Conservation (phyloP, 768 basidiomycete genomes). For the Boletus barrowsii region DNA sequence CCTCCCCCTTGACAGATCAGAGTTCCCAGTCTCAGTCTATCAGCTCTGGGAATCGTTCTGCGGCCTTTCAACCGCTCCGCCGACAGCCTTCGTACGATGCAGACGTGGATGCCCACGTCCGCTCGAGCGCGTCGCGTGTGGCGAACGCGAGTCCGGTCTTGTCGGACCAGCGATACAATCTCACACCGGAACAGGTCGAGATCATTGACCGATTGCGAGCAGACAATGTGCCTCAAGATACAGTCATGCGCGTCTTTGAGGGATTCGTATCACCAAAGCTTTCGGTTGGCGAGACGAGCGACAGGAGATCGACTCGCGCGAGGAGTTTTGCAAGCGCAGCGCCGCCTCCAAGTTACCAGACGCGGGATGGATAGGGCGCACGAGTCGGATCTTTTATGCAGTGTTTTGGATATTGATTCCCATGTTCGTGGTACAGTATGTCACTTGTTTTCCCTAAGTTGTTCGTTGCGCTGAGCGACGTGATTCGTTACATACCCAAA, state of each 20-base stretch:
- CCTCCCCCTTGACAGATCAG: not conserved
- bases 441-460: too few relatives aligned
- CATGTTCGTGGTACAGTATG: too few relatives aligned
- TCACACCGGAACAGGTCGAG: conserved; percentile 15
- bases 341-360: conserved; percentile 23
- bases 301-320: not conserved
- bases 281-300: not conserved
- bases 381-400: not conserved
- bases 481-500: too few relatives aligned
- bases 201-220: conserved; percentile 8
- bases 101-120: not conserved
- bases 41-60: not conserved
- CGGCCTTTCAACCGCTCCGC: conserved; percentile 3
- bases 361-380: not conserved
- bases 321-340: conserved; percentile 2
- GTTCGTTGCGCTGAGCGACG: not conserved
- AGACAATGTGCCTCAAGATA: conserved; percentile 12
- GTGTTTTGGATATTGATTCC: too few relatives aligned
- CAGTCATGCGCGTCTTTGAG: conserved; percentile 15
- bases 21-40: not conserved
- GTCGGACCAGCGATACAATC: not conserved
- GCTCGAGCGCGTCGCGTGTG: not conserved
- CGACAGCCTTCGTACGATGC: not conserved
- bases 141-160: not conserved
- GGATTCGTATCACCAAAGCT: not conserved